These are phyloP conservation scores for Aureobasidium uvarum DNA, from an alignment of 2,329 filamentous ascomycete species.

Conservation along the genomic window DNA sequence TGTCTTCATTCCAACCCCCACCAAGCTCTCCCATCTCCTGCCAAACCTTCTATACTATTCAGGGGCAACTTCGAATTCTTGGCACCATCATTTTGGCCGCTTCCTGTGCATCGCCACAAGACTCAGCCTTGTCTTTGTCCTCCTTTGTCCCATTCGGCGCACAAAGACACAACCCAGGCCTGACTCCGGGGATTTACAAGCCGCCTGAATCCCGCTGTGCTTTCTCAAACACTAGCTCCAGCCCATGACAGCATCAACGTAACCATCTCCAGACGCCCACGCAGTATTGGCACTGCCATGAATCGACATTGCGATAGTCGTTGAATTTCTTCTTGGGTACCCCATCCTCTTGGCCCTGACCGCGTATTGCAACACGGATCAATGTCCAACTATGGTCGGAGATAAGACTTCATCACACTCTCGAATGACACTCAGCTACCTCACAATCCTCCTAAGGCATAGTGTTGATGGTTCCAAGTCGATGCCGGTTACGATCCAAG, in stretches of 20 bases:
- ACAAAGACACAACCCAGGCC: conserved; percentile 2
- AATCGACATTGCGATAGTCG: conserved; percentile 14
- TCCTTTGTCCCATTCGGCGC: not conserved
- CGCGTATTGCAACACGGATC: conserved; percentile 1
- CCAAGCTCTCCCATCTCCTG: not conserved
- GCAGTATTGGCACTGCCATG: not conserved
- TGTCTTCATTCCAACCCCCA: conserved; percentile 13
- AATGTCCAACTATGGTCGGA: not conserved
- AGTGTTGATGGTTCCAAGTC: too few relatives aligned
- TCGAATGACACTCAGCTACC: not conserved
- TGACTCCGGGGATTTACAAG: not conserved
- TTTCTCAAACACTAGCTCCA: conserved; percentile 22
- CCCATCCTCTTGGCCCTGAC: not conserved
- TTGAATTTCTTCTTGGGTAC: not conserved
- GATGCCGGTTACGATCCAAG: too few relatives aligned
- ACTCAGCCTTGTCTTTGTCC: conserved; percentile 4
- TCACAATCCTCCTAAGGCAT: too few relatives aligned
- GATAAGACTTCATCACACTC: not conserved
- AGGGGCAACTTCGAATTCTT: conserved; percentile 4
- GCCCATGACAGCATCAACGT: not conserved
- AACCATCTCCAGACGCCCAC: too few relatives aligned
- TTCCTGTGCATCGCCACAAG: conserved; percentile 11
- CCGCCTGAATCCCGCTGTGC: conserved; percentile 7
- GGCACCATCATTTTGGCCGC: not conserved
- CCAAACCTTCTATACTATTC: conserved; percentile 14